A percentile compares a stretch with the other conserved stretches of the same genome.
Conservation (phyloP, 2,329 filamentous ascomycete genomes). For the Coleophoma eucalyptorum region DNA sequence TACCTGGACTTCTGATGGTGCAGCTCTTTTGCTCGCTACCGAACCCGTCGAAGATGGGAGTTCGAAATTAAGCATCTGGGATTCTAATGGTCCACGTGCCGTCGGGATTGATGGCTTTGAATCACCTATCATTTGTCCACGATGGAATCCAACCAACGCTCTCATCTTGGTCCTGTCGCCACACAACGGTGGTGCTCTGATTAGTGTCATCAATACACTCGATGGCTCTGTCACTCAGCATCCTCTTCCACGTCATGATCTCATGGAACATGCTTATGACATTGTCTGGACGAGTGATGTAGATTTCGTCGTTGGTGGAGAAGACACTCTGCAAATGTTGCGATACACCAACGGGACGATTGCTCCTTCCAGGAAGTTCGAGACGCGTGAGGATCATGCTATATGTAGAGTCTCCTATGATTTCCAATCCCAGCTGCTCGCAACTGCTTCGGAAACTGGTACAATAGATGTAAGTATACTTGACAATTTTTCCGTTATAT, state of each 20-base stretch:
- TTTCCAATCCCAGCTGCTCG: constrained; percentile 45
- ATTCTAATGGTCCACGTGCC: constrained; percentile 45
- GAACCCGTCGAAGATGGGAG: constrained; percentile 44
- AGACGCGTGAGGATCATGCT: constrained; percentile 48
- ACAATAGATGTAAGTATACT: constrained; percentile 50
- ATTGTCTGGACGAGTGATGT: constrained; percentile 55
- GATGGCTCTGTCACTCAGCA: constrained; percentile 33
- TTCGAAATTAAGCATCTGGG: constrained; percentile 52
- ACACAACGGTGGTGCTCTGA: constrained; percentile 47
- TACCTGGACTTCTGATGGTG: constrained; percentile 56
- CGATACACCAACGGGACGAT: constrained; percentile 44
- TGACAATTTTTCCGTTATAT: background rate
- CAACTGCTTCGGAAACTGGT: constrained; percentile 57
- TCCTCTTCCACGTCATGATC: constrained; percentile 44
- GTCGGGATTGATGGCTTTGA: constrained; percentile 54
- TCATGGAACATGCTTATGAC: constrained; percentile 49
- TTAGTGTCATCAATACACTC: constrained; percentile 45
- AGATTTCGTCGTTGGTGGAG: constrained; percentile 57
- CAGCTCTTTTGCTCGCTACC: constrained; percentile 52
- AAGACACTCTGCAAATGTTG: constrained; percentile 47
- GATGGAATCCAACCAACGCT: constrained; percentile 54
- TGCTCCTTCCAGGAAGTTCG: constrained; percentile 41
- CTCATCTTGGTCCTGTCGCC: constrained; percentile 56
- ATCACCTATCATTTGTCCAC: constrained; percentile 57
- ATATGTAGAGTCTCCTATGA: constrained; percentile 56